Base-by-base conservation (phyloP, 2,329 filamentous ascomycete genomes). In the Scolecobasidium constrictum region DNA sequence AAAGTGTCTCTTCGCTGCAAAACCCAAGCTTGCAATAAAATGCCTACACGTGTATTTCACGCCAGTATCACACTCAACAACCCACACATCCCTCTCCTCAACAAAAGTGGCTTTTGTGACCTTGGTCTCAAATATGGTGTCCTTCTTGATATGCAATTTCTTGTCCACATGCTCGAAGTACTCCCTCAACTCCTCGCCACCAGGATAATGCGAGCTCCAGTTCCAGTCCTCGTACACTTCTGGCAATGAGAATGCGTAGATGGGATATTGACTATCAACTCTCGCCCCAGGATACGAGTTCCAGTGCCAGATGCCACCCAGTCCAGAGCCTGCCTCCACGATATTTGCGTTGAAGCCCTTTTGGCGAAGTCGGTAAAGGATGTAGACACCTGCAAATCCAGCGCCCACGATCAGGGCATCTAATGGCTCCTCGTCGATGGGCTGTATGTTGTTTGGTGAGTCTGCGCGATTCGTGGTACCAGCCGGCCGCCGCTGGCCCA, bases 1-100 rank as follows among this genome's bases (percentile, higher is more conserved):
- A 33, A 77, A 70, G 48, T 80, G 71, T 18, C 38, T 43, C 23
- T 75, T 77, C 1, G 76, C 72, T 1, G 77, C 68, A 45, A 78
- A 77, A 1, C 75, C 75, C 0, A 69, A 69, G 1, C 69, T 71
- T 1, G 73, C 57, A 13, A 78, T 53, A 11, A 78, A 60, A 50
- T 69, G 75, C 49, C 65, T 70, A 16, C 68, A 63, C 47, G 60
- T 69, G 4, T 68, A 66, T 1, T 54, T 62, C 3, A 70, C 66
- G 12, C 73, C 73, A 50, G 75, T 71, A 46, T 64, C 60, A 1
- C 69, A 75, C 38, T 63, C 57, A 4, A 77, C 56, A 4, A 54
- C 53, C 75, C 75, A 78, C 42, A 62, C 68, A 1, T 64, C 65
- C 1, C 58, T 54, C 0, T 50, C 47, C 9, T 65, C 66, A 31